A percentile compares a stretch with the other conserved stretches of the same genome.
These are phyloP conservation scores for Psilocybe cubensis DNA, from an alignment of 768 basidiomycete species.

Conservation along the genomic window DNA sequence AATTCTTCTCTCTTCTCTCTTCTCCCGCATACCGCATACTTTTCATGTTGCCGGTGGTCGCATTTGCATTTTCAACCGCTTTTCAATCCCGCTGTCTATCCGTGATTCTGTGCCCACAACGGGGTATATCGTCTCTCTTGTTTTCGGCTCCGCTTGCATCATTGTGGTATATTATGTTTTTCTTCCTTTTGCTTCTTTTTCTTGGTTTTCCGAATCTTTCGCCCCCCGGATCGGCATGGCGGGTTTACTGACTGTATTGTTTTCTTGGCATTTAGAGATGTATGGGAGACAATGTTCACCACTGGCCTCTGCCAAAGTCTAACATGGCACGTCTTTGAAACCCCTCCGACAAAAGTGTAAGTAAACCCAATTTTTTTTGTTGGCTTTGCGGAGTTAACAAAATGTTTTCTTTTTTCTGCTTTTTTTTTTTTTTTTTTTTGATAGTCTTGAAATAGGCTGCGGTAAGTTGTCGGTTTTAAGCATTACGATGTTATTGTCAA, in stretches of 20 bases:
- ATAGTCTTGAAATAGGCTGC: conserved; percentile 73
- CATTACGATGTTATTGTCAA: not conserved
- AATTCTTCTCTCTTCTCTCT: not conserved
- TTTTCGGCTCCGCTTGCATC: not conserved
- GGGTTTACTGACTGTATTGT: conserved; percentile 6
- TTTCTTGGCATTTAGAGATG: conserved; percentile 49
- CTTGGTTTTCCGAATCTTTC: not conserved
- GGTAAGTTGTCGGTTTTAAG: conserved; percentile 45
- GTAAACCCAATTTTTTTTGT: conserved; percentile 22
- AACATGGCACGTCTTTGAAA: conserved; percentile 68
- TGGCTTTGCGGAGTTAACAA: not conserved
- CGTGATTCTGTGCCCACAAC: no score
- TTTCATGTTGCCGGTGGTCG: no score
- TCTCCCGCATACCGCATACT: no score
- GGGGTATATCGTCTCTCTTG: no score
- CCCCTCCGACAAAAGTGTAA: conserved; percentile 65
- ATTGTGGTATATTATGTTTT: not conserved
- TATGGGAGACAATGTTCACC: conserved; percentile 66
- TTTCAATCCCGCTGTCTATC: no score
- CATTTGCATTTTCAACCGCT: no score
- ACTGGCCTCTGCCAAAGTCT: conserved; percentile 58
- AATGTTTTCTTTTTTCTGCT: not conserved
- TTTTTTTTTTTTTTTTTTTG: conserved; percentile 3
- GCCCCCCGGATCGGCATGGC: not conserved
- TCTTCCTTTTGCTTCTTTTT: not conserved